Evolutionary conservation across 1,284 basidiomycete species (phyloP), one percentile per base, ranked within the genome.

Genomic region (Boletellus sp.): DNA sequence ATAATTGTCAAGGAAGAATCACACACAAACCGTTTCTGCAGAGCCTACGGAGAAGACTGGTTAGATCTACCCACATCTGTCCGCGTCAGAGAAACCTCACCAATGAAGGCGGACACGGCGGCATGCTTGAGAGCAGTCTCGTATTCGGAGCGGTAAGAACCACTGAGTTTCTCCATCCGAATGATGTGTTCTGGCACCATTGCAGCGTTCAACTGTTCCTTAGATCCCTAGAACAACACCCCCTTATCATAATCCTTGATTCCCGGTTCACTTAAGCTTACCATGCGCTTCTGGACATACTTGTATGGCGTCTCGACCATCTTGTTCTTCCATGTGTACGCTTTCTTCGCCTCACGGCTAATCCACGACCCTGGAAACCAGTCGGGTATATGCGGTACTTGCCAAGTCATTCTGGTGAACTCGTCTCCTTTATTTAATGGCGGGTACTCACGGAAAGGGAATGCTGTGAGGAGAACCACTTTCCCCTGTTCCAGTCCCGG

Each of bases 281-380:
- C 58, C 47, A 55, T 54, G 3, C 48, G 47, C 38, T 51, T 36
- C 35, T 44, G 30, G n/a, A 58, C 58, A 30, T 54, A 48, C 8
- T 51, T 21, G 18, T 58, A 64, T 2, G 61, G 58, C 4, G n/a
- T 44, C 7, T 64, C 54, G 2, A 58, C 19, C 26, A 51, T 42
- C 16, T 52, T 51, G 7, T 13, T 12, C 2, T 38, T 43, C 44
- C 44, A 46, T 28, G 22, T 36, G 10, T 33, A 32, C 3, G 50
- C 51, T 15, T 47, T n/a, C 8, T 44, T 39, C 8, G 58, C 41
- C 8, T 45, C 41, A 6, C 35, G 39, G 24, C 41, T 51, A 10
- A 52, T n/a, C 22, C 28, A 44, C 4, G 58, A 48, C 1, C 58
- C 58, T 2, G 58, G 58, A 15, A 57, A 26, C 58, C 58, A 59